Conservation (phyloP, 257 asterid species). For the Solanum clarkiae region DNA sequence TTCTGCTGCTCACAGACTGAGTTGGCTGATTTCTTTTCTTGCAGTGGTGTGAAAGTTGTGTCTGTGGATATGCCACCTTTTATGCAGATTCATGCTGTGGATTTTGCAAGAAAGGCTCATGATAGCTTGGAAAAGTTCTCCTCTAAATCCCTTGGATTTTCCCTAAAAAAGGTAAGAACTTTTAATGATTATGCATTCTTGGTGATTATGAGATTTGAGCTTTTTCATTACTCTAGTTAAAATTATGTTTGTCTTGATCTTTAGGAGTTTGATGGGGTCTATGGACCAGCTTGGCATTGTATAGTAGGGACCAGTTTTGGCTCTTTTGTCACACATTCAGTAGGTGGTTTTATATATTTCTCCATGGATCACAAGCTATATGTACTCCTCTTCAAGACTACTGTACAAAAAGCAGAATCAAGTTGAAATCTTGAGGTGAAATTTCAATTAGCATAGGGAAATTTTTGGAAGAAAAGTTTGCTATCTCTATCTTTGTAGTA, state of each 20-base stretch:
- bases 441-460: slow-evolving; percentile 7
- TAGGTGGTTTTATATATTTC: slow-evolving; percentile 76
- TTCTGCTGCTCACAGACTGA: slow-evolving; percentile 54
- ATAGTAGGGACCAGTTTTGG: slow-evolving; percentile 83
- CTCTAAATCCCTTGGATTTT: slow-evolving; percentile 74
- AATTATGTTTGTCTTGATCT: slow-evolving; percentile 4
- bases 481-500: slow-evolving; percentile 5
- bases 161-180: slow-evolving; percentile 65
- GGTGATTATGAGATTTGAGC: background rate
- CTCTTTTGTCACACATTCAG: slow-evolving; percentile 78
- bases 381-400: slow-evolving; percentile 69
- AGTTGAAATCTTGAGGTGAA: slow-evolving; percentile 9
- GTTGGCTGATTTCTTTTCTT: slow-evolving; percentile 57
- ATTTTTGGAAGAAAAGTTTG: slow-evolving; percentile 5
- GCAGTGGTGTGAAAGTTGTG: slow-evolving; percentile 65
- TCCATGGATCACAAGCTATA: slow-evolving; percentile 79
- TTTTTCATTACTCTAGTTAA: background rate
- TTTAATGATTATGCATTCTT: background rate
- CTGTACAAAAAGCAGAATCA: slow-evolving; percentile 65
- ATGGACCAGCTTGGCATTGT: slow-evolving; percentile 94
- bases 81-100: slow-evolving; percentile 93
- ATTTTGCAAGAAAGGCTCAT: slow-evolving; percentile 73
- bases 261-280: slow-evolving; percentile 80
- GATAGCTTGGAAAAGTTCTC: slow-evolving; percentile 97
- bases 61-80: slow-evolving; percentile 96